phyloP scores from a whole-genome alignment of 2,329 filamentous ascomycete species.

The Penicillium oxalicum region DNA sequence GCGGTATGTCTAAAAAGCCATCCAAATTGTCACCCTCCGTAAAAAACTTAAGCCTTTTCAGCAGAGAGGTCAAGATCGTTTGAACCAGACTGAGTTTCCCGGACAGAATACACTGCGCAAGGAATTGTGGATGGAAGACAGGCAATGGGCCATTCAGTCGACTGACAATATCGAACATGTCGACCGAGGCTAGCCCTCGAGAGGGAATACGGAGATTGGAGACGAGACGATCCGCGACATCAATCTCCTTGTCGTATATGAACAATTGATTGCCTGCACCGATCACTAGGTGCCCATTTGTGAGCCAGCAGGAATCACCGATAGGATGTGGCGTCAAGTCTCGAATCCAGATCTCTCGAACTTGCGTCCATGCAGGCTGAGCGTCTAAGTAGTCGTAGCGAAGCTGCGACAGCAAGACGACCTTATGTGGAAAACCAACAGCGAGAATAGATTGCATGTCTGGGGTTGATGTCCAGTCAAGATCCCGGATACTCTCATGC shows the following conservation, averaged over 20 bases:
- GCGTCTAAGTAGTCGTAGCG: slow-evolving; percentile 87
- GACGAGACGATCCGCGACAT: slow-evolving; percentile 56
- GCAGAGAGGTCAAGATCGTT: slow-evolving; percentile 63
- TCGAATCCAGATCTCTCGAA: slow-evolving; percentile 74
- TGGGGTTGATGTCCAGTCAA: slow-evolving; percentile 91
- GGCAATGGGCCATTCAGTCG: slow-evolving; percentile 81
- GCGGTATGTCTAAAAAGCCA: slow-evolving; percentile 60
- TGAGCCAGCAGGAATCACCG: slow-evolving; percentile 87
- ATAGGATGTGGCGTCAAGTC: slow-evolving; percentile 84
- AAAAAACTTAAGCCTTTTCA: slow-evolving; percentile 74
- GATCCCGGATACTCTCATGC: slow-evolving; percentile 71
- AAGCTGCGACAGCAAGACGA: slow-evolving; percentile 77
- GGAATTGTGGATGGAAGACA: slow-evolving; percentile 84
- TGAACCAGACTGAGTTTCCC: slow-evolving; percentile 71
- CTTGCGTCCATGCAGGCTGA: slow-evolving; percentile 80
- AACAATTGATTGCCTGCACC: slow-evolving; percentile 90
- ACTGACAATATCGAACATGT: slow-evolving; percentile 76
- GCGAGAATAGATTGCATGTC: slow-evolving; percentile 84
- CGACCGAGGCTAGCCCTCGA: slow-evolving; percentile 48
- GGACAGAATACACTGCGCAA: slow-evolving; percentile 77
- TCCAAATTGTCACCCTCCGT: slow-evolving; percentile 75
- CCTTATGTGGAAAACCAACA: slow-evolving; percentile 83
- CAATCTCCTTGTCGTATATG: slow-evolving; percentile 70
- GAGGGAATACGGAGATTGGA: slow-evolving; percentile 49
- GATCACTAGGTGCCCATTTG: slow-evolving; percentile 76